Base-by-base conservation (phyloP, 2,329 filamentous ascomycete species). In the Talaromyces sp. region DNA sequence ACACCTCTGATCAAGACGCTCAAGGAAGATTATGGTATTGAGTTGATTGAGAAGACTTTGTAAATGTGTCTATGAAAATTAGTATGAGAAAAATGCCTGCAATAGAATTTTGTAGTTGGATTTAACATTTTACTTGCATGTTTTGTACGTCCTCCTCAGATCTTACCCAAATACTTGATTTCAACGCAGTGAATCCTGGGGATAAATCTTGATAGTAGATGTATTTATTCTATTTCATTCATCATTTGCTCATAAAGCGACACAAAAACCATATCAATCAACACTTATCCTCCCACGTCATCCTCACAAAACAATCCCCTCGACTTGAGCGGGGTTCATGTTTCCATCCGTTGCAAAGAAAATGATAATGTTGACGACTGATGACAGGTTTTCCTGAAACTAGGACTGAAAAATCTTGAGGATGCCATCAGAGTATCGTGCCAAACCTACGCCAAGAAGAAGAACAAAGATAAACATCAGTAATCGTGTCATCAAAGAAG, bases 1-100 rank as follows among this genome's bases (percentile, higher is more conserved):
- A 81, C 82, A 67, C 87, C 89, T 37, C 76, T 95, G 66, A 86
- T 92, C 76, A 84, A 87, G 77, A 87, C 89, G 71, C 80, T 95
- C 60, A 86, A 88, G 81, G 84, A 89, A 73, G 84, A 90, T 69
- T 89, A 91, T 65, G 87, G 85, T 41, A 89, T 91, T 67, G 81
- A 81, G 73, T 81, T 89, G 77, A 83, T 81, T 64, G 87, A 91
- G 80, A 88, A 89, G 82, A 78, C 74, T 62, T 59, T 77, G 59
- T 75, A 72, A 66, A 40, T 33, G 36, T 56, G 11, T 45, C 11
- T 33, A 35, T n/a, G 7, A 50, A 50, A 10, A 6, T 46, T 17
- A 46, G 1, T 28, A 33, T 19, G 7, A 4, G 4, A 3, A 28
- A 28, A 28, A 28, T 28, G 25, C n/a, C n/a, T n/a, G n/a, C n/a